Evolutionary conservation across 805 yeast species (phyloP).

Genomic region (Ogataea polymorpha): DNA sequence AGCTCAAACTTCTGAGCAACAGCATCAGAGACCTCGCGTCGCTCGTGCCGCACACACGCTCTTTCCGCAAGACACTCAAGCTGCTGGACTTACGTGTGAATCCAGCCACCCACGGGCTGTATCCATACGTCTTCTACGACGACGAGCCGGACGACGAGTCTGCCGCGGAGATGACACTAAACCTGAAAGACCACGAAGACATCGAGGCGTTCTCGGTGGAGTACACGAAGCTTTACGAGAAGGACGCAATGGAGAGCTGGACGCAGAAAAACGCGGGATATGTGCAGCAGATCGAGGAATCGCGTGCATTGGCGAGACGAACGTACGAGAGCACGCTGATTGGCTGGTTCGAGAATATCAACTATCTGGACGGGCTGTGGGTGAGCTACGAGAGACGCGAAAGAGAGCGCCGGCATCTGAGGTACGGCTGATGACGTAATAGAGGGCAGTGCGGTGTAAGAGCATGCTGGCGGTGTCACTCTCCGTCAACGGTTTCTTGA

Average conservation of each 20-base stretch:
- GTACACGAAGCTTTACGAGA: conserved; percentile 39
- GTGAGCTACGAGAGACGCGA: conserved; percentile 16
- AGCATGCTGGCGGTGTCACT: no score
- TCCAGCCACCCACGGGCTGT: conserved; percentile 43
- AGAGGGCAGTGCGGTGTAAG: no score
- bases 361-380: conserved; percentile 28
- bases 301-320: conserved; percentile 1
- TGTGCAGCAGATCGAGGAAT: conserved; percentile 1
- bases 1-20: conserved; percentile 45
- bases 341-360: conserved; percentile 27
- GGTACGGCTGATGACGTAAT: not conserved
- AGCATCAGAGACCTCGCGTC: conserved; percentile 35
- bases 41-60: conserved; percentile 31
- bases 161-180: conserved; percentile 35
- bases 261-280: conserved; percentile 33
- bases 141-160: conserved; percentile 23
- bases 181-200: conserved; percentile 46
- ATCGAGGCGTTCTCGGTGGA: conserved; percentile 49
- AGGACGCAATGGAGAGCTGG: conserved; percentile 38
- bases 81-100: conserved; percentile 49
- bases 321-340: conserved; percentile 22
- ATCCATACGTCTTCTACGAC: conserved; percentile 53
- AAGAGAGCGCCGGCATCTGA: conserved; percentile 2
- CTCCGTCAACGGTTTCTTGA: no score
- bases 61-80: conserved; percentile 33